Evolutionary conservation across 2,329 filamentous ascomycete species (phyloP), one percentile per base, ranked within the genome.

Genomic region (Talaromyces sp.): DNA sequence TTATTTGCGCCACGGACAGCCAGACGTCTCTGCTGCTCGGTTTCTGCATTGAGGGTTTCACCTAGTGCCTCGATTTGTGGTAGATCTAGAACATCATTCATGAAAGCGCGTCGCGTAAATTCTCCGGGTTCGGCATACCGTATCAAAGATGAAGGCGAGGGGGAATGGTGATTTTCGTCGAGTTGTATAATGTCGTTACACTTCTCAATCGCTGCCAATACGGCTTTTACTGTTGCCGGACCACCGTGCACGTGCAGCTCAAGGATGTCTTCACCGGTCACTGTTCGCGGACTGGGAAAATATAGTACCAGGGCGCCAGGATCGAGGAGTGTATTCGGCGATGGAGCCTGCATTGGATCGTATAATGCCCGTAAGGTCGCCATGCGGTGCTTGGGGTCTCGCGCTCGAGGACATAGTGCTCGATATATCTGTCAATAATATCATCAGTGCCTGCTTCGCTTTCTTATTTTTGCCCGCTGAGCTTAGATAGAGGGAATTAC

Each of bases 231-330:
- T 6, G 95, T 93, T 2, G 95, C 95, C 2, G 89, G 85, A 0
- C 95, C 94, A 33, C 95, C 95, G 73, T 99, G 95, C n/a, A 97
- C 86, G 72, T 99, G 95, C 5, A 99, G 79, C 75, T 99, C 95
- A 1, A 99, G 84, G 1, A 98, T 84, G 73, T 97, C 92, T 75
- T 98, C 93, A 35, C 95, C 95, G 0, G 95, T 99, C 9, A 92
- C 92, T 0, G 93, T 96, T 58, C 86, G 86, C 0, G 94, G 93
- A 0, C 82, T 84, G 0, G 92, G 90, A 69, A 98, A 97, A 78
- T 90, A 91, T 33, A 98, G 84, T 1, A 97, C 83, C 13, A 98
- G 78, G 0, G 95, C 91, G 60, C 88, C 86, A 0, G 92, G 86
- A 74, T 99, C 95, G 27, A 92, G 83, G 16, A 89, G 75, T 3